Evolutionary conservation across 116 monocot genomes (phyloP).

Genomic region (Thalassia testudinum): DNA sequence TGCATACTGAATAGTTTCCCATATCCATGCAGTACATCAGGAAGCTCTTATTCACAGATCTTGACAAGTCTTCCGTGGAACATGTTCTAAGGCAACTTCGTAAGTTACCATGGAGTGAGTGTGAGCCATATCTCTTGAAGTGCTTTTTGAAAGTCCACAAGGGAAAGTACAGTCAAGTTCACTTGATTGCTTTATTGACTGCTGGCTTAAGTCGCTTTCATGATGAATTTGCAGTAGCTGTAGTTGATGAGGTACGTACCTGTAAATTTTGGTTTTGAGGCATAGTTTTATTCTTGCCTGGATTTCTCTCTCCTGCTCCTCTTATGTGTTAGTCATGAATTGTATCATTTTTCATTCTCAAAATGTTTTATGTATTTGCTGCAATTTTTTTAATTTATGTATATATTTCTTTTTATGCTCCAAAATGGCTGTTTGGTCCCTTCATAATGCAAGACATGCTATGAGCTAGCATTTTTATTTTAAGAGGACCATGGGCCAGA

Average conservation of each 20-base stretch:
- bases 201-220: conserved; percentile 85
- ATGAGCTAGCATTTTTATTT: too few species aligned
- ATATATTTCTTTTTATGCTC: too few species aligned
- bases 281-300: too few species aligned
- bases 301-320: too few species aligned
- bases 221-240: conserved; percentile 79
- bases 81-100: conserved; percentile 85
- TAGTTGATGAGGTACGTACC: conserved; percentile 73
- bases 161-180: conserved; percentile 90
- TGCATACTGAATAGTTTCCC: not conserved
- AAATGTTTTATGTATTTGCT: too few species aligned
- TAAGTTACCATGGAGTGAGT: conserved; percentile 92
- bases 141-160: conserved; percentile 96
- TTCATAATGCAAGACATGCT: too few species aligned
- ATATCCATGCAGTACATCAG: conserved; percentile 70
- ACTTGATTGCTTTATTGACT: conserved; percentile 78
- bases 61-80: conserved; percentile 81
- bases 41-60: conserved; percentile 88
- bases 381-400: too few species aligned
- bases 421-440: too few species aligned
- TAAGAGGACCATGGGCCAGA: too few species aligned
- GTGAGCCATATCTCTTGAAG: conserved; percentile 68
- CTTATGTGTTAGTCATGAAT: too few species aligned
- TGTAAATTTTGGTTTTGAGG: too few species aligned
- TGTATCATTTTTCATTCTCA: too few species aligned